A percentile compares a stretch with the other conserved stretches of the same genome.
These are phyloP conservation scores for Penicillium soppii DNA, from an alignment of 495 filamentous ascomycete species.

Conservation along the genomic window DNA sequence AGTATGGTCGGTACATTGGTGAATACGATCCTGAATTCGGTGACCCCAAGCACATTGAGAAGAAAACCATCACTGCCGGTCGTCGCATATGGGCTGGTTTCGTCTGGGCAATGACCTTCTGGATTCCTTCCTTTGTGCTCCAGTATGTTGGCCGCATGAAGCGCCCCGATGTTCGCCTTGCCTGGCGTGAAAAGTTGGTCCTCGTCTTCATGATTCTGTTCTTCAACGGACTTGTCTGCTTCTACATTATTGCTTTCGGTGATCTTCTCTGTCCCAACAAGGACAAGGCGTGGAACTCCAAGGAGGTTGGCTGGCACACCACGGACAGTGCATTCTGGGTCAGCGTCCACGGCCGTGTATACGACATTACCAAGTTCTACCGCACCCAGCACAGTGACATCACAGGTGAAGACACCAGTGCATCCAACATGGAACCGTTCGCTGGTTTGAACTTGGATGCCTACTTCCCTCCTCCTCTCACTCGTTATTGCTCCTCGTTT, in stretches of 20 bases:
- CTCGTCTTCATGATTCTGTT: conserved; percentile 77
- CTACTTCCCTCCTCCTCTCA: conserved; percentile 83
- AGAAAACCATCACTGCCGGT: conserved; percentile 56
- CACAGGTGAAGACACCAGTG: conserved; percentile 54
- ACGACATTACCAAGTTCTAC: conserved; percentile 90
- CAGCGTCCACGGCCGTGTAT: conserved; percentile 83
- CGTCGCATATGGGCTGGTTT: conserved; percentile 77
- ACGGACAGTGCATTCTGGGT: conserved; percentile 81
- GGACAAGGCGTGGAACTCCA: conserved; percentile 81
- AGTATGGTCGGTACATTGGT: conserved; percentile 53
- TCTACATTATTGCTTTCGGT: conserved; percentile 90
- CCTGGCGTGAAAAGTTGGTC: conserved; percentile 93
- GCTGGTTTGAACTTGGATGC: conserved; percentile 74
- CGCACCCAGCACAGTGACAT: conserved; percentile 74
- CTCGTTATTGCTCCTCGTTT: conserved; percentile 67
- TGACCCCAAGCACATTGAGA: conserved; percentile 72
- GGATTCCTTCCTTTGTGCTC: conserved; percentile 87
- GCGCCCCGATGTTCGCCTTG: conserved; percentile 92
- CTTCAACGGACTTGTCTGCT: conserved; percentile 80
- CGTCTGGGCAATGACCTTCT: conserved; percentile 88
- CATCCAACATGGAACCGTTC: conserved; percentile 68
- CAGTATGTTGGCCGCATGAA: conserved; percentile 91
- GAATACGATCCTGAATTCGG: conserved; percentile 74
- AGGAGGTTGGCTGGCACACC: conserved; percentile 70
- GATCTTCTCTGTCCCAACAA: conserved; percentile 84